These are phyloP conservation scores for Protea cynaroides DNA, from an alignment of 164 flowering plant species.

Conservation along the genomic window DNA sequence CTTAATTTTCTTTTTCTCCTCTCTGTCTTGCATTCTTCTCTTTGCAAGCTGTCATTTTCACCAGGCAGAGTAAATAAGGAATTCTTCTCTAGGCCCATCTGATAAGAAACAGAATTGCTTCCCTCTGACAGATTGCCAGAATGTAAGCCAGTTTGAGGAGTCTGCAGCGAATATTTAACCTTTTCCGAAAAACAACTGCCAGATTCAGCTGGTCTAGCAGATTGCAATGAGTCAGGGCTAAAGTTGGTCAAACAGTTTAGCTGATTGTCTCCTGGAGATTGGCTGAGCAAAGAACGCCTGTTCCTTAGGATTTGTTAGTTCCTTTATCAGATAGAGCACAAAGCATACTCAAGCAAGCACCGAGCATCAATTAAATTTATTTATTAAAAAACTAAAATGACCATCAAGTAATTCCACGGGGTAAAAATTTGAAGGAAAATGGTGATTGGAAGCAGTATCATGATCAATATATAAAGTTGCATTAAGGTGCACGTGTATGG, in stretches of 20 bases:
- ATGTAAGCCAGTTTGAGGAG: slow-evolving; percentile 24
- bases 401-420: no score
- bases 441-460: no score
- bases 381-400: no score
- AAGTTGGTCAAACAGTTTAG: slow-evolving; percentile 17
- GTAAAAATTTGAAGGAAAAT: no score
- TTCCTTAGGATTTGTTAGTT: slow-evolving; percentile 6
- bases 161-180: slow-evolving; percentile 18
- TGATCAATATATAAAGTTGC: no score
- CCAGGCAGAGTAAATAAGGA: slow-evolving; percentile 17
- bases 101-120: slow-evolving; percentile 19
- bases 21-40: slow-evolving; percentile 21
- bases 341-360: not conserved
- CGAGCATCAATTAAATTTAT: not conserved
- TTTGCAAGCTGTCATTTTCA: slow-evolving; percentile 14
- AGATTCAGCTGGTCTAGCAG: slow-evolving; percentile 23
- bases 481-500: no score
- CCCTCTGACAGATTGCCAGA: slow-evolving; percentile 21
- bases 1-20: slow-evolving; percentile 57
- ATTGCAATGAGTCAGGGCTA: slow-evolving; percentile 28
- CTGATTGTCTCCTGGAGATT: slow-evolving; percentile 47
- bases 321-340: slow-evolving; percentile 1
- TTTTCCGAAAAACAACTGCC: slow-evolving; percentile 30
- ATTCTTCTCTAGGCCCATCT: slow-evolving; percentile 9
- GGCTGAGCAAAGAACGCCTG: slow-evolving; percentile 92